Base-by-base conservation (phyloP, 225 moss, liverwort and hornwort species). In the Pseudisothecium myosuroides region DNA sequence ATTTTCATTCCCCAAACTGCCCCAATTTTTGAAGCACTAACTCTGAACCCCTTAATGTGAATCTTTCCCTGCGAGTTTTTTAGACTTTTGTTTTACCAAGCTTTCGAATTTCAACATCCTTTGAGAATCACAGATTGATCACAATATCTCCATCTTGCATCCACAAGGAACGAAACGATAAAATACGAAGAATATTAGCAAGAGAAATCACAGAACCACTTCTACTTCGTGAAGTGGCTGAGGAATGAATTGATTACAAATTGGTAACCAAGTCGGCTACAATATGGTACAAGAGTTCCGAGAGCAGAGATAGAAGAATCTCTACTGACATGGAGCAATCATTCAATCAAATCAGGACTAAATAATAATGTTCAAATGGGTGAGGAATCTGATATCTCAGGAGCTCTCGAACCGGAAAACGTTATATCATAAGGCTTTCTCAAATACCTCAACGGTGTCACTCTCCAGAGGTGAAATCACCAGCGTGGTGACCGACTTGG, bases 401-500 rank as follows among this genome's bases (percentile, higher is more conserved):
- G 41, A 52, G 80, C 43, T 65, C 56, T 92, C 63, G 1, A 69
- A 88, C 54, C 71, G 63, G 79, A 88, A 80, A 87, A 87, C 73
- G 54, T 58, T 73, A 6, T 28, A 65, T 90, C 87, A 88, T 24
- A 15, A 80, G 66, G n/a, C 79, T 89, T 80, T 79, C 90, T 93
- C 91, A 22, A 92, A 92, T 26, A 89, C 36, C 59, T 87, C 73
- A 5, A 15, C 31, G 19, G 34, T 1, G 50, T 47, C 71, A 58
- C 74, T 75, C 64, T 81, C 36, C 10, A 68, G 49, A 7, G 69
- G 77, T 6, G 97, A 94, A 34, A 99, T 92, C 65, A 99, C 91
- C 12, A 99, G 86, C 54, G 99, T 99, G 34, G 96, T 99, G 49
- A 99, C 71, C 17, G 96, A 95, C 82, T 93, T 95, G 7, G 94